These are phyloP conservation scores for Eutrema heterophyllum DNA, from an alignment of 345 rosid species.

Conservation along the genomic window DNA sequence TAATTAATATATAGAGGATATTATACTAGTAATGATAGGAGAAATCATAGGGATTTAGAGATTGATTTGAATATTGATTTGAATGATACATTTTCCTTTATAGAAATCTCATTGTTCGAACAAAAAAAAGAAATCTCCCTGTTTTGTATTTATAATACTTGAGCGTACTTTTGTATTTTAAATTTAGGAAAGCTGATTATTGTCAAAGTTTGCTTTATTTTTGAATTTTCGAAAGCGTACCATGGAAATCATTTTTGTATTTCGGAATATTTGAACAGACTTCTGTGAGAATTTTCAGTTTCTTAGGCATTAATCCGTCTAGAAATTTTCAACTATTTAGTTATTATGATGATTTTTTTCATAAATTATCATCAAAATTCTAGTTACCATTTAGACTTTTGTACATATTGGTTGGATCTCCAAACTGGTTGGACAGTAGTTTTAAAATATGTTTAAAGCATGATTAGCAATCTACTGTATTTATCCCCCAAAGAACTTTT, in stretches of 20 bases:
- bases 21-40: no score
- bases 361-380: neutral
- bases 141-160: no score
- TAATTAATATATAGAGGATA: no score
- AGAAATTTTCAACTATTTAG: neutral
- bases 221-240: no score
- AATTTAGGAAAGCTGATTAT: no score
- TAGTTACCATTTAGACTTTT: neutral
- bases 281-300: neutral
- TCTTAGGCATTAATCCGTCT: neutral
- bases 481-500: neutral
- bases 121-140: no score
- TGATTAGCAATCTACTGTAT: neutral
- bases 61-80: no score
- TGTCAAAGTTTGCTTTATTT: no score
- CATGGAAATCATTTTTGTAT: neutral
- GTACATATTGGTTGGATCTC: neutral
- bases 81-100: no score
- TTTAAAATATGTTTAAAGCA: neutral
- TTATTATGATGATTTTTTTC: neutral
- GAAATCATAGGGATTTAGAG: no score
- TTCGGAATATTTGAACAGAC: neutral
- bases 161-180: no score
- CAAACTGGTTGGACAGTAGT: neutral
- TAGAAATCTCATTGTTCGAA: no score